Conservation (phyloP, 2,329 filamentous ascomycete species). For the Cytospora piceicola region DNA sequence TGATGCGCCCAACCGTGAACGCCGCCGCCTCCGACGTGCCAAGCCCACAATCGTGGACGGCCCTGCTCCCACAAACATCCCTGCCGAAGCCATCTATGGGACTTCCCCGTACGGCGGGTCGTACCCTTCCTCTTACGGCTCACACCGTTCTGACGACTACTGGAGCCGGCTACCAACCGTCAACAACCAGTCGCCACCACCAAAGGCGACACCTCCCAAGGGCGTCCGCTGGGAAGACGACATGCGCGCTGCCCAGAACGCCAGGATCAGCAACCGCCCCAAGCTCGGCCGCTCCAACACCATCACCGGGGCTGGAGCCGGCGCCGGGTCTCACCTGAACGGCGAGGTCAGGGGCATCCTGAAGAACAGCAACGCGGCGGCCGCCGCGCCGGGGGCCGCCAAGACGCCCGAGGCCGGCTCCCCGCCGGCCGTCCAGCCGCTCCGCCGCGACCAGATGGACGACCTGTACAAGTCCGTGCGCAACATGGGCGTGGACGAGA, state of each 20-base stretch:
- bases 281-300: slow-evolving; percentile 25
- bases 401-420: neutral
- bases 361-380: slow-evolving; percentile 17
- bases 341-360: slow-evolving; percentile 30
- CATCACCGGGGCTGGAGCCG: slow-evolving; percentile 27
- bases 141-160: slow-evolving; percentile 15
- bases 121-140: slow-evolving; percentile 23
- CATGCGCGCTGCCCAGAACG: slow-evolving; percentile 26
- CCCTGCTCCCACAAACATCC: slow-evolving; percentile 10
- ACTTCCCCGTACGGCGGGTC: slow-evolving; percentile 23
- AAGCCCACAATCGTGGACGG: slow-evolving; percentile 20
- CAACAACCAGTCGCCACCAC: slow-evolving; percentile 21
- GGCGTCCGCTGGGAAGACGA: slow-evolving; percentile 30
- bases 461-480: slow-evolving; percentile 26
- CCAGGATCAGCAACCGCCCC: slow-evolving; percentile 23
- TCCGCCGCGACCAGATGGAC: slow-evolving; percentile 22
- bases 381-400: neutral
- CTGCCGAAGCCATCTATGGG: slow-evolving; percentile 26
- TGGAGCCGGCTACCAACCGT: slow-evolving; percentile 7
- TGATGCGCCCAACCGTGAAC: slow-evolving; percentile 19
- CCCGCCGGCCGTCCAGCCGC: slow-evolving; percentile 20
- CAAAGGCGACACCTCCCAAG: slow-evolving; percentile 21
- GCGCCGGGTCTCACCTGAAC: slow-evolving; percentile 19
- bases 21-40: slow-evolving; percentile 22
- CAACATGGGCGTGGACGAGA: slow-evolving; percentile 23